Evolutionary conservation across 108 stramenopile species (phyloP).

Genomic region (Cyclostephanos invisitatus): DNA sequence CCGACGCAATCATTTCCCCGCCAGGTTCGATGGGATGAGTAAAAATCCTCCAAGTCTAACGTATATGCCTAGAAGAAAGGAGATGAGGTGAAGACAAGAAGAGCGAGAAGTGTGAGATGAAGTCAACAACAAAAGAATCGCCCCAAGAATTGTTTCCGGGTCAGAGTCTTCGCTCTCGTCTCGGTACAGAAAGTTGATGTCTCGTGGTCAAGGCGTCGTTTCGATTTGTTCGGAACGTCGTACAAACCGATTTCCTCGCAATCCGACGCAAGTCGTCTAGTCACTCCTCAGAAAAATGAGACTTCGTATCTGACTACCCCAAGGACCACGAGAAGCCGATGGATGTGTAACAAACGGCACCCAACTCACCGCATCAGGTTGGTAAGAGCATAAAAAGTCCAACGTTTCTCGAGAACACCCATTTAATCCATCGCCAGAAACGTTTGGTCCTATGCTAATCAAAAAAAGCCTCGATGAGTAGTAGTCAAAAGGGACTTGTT

Average conservation of each 20-base stretch:
- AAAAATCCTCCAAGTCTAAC: conserved; percentile 51
- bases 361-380: conserved; percentile 56
- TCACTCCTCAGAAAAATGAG: no score
- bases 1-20: conserved; percentile 36
- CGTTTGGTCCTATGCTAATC: conserved; percentile 59
- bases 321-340: no score
- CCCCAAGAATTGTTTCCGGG: no score
- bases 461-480: conserved; percentile 67
- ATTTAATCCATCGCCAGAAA: conserved; percentile 76
- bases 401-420: conserved; percentile 70
- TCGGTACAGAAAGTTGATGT: no score
- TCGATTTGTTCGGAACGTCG: no score
- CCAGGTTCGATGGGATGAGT: conserved; percentile 25
- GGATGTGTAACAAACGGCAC: neutral
- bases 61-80: conserved; percentile 24
- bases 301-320: no score
- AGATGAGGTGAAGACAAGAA: neutral
- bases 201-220: no score
- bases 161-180: no score
- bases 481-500: conserved; percentile 46
- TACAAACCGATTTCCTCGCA: no score
- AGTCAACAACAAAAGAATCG: neutral
- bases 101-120: neutral
- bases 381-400: conserved; percentile 72
- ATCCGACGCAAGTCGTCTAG: no score